Evolutionary conservation across 257 asterid genomes (phyloP).

Genomic region (Nicotiana undulata): DNA sequence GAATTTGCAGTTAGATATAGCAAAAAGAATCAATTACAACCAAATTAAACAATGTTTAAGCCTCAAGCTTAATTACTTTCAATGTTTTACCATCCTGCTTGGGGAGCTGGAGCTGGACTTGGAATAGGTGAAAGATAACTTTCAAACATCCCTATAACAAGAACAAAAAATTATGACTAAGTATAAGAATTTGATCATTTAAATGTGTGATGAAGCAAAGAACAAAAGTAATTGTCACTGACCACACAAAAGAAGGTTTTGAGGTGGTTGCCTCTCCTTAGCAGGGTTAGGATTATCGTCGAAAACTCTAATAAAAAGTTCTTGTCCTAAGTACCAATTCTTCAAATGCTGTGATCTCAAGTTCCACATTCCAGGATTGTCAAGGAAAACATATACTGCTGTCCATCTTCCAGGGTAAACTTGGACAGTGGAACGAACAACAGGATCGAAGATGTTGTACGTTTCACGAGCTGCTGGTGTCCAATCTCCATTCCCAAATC

Average conservation of each 20-base stretch:
- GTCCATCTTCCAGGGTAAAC: conserved; percentile 20
- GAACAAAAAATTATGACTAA: neutral
- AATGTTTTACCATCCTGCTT: conserved; percentile 6
- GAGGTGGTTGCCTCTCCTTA: conserved; percentile 19
- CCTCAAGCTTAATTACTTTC: neutral
- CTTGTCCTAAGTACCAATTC: conserved; percentile 23
- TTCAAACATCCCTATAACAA: neutral
- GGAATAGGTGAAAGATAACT: conserved; percentile 6
- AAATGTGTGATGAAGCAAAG: neutral
- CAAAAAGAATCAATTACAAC: neutral
- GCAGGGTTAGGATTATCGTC: conserved; percentile 19
- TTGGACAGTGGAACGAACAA: conserved; percentile 29
- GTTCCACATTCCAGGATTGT: conserved; percentile 28
- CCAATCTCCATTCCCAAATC: conserved; percentile 48
- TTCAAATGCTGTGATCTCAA: conserved; percentile 21
- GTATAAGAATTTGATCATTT: neutral
- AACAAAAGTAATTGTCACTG: neutral
- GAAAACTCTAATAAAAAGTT: conserved; percentile 13
- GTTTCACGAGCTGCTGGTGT: conserved; percentile 20
- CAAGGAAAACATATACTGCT: conserved; percentile 16
- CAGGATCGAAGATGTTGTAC: conserved; percentile 37
- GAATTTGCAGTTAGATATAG: neutral
- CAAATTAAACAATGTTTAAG: neutral
- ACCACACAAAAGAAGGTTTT: conserved; percentile 20
- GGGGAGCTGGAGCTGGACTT: conserved; percentile 9